Evolutionary conservation across 768 basidiomycete species (phyloP).

Genomic region (Lactifluus subvellereus): DNA sequence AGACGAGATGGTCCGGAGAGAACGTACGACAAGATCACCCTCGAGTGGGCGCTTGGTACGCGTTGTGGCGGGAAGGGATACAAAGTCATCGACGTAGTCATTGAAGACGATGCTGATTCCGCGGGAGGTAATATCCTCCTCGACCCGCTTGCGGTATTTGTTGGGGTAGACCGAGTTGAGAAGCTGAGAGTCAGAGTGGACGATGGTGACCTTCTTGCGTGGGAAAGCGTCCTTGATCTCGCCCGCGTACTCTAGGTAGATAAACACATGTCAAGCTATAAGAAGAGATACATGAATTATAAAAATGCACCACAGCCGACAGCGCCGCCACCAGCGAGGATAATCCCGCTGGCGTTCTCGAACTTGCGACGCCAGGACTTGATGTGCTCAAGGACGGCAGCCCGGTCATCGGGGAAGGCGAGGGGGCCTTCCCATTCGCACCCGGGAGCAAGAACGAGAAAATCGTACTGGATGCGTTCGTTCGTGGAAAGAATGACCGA

Average conservation of each 20-base stretch:
- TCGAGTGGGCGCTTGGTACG: conserved; percentile 44
- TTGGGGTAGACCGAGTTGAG: conserved; percentile 52
- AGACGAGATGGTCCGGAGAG: not conserved
- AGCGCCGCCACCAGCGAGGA: conserved; percentile 36
- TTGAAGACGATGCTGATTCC: conserved; percentile 47
- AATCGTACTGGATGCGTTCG: conserved; percentile 18
- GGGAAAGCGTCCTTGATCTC: conserved; percentile 41
- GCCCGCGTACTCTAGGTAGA: conserved; percentile 38
- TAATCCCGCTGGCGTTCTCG: conserved; percentile 31
- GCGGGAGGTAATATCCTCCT: conserved; percentile 36
- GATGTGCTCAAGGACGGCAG: conserved; percentile 25
- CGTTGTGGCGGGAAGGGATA: conserved; percentile 39
- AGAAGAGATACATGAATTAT: not conserved
- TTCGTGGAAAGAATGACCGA: conserved; percentile 8
- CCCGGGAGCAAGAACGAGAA: conserved; percentile 22
- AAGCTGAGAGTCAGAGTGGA: conserved; percentile 49
- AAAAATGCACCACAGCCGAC: conserved; percentile 38
- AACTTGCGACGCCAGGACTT: conserved; percentile 31
- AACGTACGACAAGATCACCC: conserved; percentile 55
- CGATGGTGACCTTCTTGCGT: conserved; percentile 50
- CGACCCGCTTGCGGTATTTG: conserved; percentile 46
- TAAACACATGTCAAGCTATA: conserved; percentile 2
- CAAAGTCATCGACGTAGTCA: conserved; percentile 42
- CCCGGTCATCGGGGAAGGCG: conserved; percentile 37
- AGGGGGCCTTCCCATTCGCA: conserved; percentile 26